These are phyloP conservation scores for Fusarium temperatum DNA, from an alignment of 2,329 filamentous ascomycete species.

Conservation along the genomic window DNA sequence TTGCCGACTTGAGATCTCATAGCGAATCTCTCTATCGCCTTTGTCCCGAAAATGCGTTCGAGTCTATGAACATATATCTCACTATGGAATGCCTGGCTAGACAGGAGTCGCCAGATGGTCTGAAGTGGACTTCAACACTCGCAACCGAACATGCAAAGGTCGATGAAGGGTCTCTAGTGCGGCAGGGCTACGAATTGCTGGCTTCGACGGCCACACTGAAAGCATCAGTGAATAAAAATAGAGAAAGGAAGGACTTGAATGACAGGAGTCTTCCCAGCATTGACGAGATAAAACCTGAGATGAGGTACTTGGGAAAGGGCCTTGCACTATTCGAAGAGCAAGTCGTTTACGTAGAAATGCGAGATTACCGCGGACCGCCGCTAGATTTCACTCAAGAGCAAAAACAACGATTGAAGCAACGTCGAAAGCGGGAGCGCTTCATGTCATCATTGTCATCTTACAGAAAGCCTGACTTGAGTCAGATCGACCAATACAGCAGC, in stretches of 20 bases:
- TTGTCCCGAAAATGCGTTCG: not conserved
- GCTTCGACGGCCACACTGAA: not conserved
- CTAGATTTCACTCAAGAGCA: not conserved
- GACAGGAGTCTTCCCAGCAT: not conserved
- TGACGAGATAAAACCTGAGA: not conserved
- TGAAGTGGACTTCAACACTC: not conserved
- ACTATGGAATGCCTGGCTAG: not conserved
- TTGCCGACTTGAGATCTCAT: not conserved
- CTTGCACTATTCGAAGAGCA: not conserved
- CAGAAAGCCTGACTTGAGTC: rapidly evolving
- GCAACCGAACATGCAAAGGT: rapidly evolving
- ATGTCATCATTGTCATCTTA: rapidly evolving
- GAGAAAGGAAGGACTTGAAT: rapidly evolving
- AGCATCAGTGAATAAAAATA: not conserved
- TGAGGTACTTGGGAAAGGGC: not conserved
- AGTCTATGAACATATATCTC: not conserved
- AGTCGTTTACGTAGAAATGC: not conserved
- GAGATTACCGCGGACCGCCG: not conserved
- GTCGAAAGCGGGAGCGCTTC: not conserved
- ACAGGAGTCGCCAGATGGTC: not conserved
- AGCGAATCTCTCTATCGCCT: not conserved
- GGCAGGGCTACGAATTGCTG: not conserved
- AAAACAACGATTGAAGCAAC: not conserved
- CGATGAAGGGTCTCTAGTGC: not conserved
- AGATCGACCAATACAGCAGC: rapidly evolving